Conservation (phyloP, 805 yeast species). For the Metschnikowia chrysomelidarum region DNA sequence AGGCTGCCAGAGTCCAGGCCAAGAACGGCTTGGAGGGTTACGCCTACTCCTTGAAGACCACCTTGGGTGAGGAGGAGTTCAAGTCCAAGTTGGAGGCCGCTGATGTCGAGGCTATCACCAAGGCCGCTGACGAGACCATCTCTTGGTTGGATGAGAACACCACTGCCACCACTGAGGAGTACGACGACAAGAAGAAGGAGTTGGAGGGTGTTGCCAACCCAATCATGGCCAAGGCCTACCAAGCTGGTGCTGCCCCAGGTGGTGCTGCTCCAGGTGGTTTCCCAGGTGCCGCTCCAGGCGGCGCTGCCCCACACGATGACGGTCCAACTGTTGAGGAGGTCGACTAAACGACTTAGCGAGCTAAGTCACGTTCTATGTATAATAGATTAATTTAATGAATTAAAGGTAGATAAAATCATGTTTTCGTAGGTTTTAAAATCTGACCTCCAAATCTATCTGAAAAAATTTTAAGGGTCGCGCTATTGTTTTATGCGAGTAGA, state of each 20-base stretch:
- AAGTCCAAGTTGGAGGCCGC: constrained; percentile 60
- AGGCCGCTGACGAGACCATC: constrained; percentile 82
- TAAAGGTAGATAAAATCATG: constrained; percentile 2
- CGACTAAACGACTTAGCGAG: constrained; percentile 34
- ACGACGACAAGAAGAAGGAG: constrained; percentile 90
- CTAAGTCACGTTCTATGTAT: constrained; percentile 11
- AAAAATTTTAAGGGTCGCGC: too few relatives aligned
- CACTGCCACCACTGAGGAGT: constrained; percentile 92
- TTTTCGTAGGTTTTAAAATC: too few relatives aligned
- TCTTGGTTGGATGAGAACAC: constrained; percentile 92
- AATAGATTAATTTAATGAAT: constrained; percentile 16
- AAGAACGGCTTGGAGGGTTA: constrained; percentile 95
- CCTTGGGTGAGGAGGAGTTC: constrained; percentile 59
- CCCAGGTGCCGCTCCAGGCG: constrained; percentile 58
- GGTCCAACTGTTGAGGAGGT: constrained; percentile 57
- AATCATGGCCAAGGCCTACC: constrained; percentile 95
- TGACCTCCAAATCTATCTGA: too few relatives aligned
- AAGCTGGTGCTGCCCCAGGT: constrained; percentile 82
- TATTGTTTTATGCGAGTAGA: too few relatives aligned
- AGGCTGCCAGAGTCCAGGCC: constrained; percentile 87
- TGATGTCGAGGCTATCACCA: constrained; percentile 65
- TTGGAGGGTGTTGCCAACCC: constrained; percentile 95
- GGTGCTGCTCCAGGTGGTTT: constrained; percentile 49
- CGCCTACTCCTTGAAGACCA: constrained; percentile 83
- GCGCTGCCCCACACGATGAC: constrained; percentile 37